Conservation (phyloP, 495 filamentous ascomycete genomes). For the Penicillium roqueforti region DNA sequence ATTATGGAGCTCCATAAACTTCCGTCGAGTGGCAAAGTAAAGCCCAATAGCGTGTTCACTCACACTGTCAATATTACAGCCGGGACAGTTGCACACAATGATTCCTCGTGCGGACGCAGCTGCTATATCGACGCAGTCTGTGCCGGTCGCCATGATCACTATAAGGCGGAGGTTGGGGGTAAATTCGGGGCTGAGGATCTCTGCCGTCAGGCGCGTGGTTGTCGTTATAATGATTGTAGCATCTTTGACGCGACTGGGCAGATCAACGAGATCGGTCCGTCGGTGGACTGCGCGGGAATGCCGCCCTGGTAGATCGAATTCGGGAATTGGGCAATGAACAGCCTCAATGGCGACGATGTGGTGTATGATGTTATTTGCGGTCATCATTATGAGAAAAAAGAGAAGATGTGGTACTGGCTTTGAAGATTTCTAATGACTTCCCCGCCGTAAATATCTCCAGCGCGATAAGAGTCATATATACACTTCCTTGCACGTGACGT, state of each 20-base stretch:
- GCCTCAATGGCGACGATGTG: conserved; percentile 47
- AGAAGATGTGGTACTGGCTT: neutral
- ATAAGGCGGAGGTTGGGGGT: conserved; percentile 43
- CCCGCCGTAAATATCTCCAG: neutral
- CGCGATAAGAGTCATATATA: too few relatives aligned
- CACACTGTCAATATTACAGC: conserved; percentile 47
- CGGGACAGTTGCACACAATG: conserved; percentile 44
- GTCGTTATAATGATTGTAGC: conserved; percentile 49
- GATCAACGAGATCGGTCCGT: conserved; percentile 27
- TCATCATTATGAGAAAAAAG: neutral
- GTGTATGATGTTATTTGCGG: conserved; percentile 10
- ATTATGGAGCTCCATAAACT: conserved; percentile 35
- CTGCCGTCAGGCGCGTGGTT: conserved; percentile 34
- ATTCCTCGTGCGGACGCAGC: conserved; percentile 43
- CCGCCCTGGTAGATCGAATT: conserved; percentile 32
- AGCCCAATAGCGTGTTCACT: conserved; percentile 51
- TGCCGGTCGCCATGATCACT: conserved; percentile 49
- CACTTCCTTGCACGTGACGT: too few relatives aligned
- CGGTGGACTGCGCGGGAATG: conserved; percentile 33
- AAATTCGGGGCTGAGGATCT: conserved; percentile 18
- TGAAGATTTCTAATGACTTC: neutral
- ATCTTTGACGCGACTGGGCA: conserved; percentile 37
- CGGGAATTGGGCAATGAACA: conserved; percentile 41
- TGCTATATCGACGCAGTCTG: conserved; percentile 46
- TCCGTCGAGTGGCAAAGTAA: conserved; percentile 50